These are phyloP conservation scores for Penicillium mononematosum DNA, from an alignment of 495 filamentous ascomycete species.

Conservation along the genomic window DNA sequence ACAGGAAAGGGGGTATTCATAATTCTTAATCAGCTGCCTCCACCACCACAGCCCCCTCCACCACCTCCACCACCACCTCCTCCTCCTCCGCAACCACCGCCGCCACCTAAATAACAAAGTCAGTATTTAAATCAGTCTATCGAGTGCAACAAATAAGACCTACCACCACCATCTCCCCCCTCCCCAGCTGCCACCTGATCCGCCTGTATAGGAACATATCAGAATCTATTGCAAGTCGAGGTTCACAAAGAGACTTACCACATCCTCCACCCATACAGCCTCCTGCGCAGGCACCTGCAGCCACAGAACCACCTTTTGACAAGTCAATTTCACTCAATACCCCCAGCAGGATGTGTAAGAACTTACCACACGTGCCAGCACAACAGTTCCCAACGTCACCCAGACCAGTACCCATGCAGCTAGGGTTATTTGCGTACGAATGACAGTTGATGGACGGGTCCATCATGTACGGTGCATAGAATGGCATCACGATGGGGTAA, in stretches of 20 bases:
- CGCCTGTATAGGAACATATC: neutral
- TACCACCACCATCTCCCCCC: constrained; percentile 27
- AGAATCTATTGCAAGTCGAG: neutral
- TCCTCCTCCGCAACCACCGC: constrained; percentile 33
- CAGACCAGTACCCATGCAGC: constrained; percentile 41
- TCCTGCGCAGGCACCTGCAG: constrained; percentile 1
- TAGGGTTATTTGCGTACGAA: constrained; percentile 45
- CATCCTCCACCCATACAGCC: neutral
- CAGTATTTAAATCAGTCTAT: neutral
- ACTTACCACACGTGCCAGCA: constrained; percentile 43
- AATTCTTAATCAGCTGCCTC: constrained; percentile 12
- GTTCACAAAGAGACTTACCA: neutral
- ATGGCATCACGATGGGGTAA: constrained; percentile 51
- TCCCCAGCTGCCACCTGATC: constrained; percentile 2
- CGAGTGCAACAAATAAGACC: neutral
- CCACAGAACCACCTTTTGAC: neutral
- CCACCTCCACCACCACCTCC: constrained; percentile 23
- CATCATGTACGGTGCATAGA: constrained; percentile 52
- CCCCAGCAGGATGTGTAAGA: neutral
- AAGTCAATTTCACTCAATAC: neutral
- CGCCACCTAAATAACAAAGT: constrained; percentile 23
- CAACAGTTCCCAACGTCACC: constrained; percentile 48
- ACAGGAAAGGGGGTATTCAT: neutral
- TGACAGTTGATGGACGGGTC: constrained; percentile 45
- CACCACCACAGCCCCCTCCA: constrained; percentile 22